Evolutionary conservation across 768 basidiomycete species (phyloP).

Genomic region (Amanita brunnescens): DNA sequence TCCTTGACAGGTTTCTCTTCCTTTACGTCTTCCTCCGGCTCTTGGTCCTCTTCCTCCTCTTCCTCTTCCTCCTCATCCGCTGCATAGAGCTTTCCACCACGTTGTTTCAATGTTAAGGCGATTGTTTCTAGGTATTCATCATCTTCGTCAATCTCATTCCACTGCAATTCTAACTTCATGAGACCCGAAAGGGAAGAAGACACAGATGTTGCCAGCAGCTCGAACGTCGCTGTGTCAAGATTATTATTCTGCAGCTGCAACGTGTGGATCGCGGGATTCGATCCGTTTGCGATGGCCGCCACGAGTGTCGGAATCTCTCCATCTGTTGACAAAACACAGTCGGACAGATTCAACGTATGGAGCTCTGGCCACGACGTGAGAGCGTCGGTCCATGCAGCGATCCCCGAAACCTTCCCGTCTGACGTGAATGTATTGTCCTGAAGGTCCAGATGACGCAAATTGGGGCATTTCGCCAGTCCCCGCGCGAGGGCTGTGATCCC

Average conservation of each 20-base stretch:
- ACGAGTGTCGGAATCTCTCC: constrained; percentile 69
- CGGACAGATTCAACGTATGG: constrained; percentile 79
- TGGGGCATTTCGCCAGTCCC: constrained; percentile 60
- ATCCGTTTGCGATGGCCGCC: constrained; percentile 53
- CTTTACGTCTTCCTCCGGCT: constrained; percentile 30
- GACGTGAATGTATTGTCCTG: constrained; percentile 84
- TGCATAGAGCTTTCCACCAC: constrained; percentile 58
- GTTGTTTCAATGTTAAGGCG: constrained; percentile 43
- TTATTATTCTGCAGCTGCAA: constrained; percentile 92
- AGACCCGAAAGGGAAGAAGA: constrained; percentile 48
- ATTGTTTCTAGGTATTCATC: constrained; percentile 54
- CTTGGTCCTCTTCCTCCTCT: constrained; percentile 53
- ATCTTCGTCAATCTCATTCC: constrained; percentile 81
- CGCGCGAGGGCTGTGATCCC: constrained; percentile 74
- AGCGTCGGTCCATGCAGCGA: constrained; percentile 53
- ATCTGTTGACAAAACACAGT: constrained; percentile 80
- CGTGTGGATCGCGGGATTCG: constrained; percentile 63
- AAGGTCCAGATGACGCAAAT: constrained; percentile 73
- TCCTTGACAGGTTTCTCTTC: constrained; percentile 13
- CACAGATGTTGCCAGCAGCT: constrained; percentile 60
- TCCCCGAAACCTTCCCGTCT: constrained; percentile 41
- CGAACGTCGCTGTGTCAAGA: constrained; percentile 61
- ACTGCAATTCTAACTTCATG: constrained; percentile 74
- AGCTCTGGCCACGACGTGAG: constrained; percentile 66
- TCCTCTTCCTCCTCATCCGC: constrained; percentile 81